Base-by-base conservation (phyloP, 2,329 filamentous ascomycete species). In the Tolypocladium inflatum region DNA sequence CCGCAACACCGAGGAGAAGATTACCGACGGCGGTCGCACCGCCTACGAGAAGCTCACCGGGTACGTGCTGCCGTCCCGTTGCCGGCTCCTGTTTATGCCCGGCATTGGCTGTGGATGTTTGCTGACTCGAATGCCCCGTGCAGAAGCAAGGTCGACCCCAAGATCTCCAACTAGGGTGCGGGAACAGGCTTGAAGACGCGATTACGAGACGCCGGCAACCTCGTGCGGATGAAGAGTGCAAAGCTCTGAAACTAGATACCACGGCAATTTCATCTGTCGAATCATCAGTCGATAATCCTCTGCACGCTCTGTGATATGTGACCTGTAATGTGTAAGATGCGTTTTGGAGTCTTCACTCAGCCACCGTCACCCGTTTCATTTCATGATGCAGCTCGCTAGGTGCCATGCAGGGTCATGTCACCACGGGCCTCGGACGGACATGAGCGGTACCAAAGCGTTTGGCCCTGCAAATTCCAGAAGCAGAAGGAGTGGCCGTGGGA, bases 11-110 rank as follows among this genome's bases (percentile, higher is more conserved):
- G 66, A 72, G 41, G 73, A 75, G 66, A 75, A 75, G 70, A 70
- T 73, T 35, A 73, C 71, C 55, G 73, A 75, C 55, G 65, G 62
- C n/a, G 68, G 63, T 8, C 73, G 73, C 51, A 42, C 21, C 39
- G 58, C 65, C 26, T 75, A 69, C 21, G 73, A 75, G 62, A 75
- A 73, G 66, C 42, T 59, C 3, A 66, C 73, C 55, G 73, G 73
- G 73, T 74, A 64, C 60, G 71, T 61, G 1, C 21, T n/a, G 13
- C 11, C n/a, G 2, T 33, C 9, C 10, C 35, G 21, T 2, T 7
- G 10, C 3, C 19, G 19, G 26, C 19, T 30, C 8, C 6, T 33
- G 30, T 33, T 8, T n/a, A 30, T 4, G 19, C 19, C 19, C 0
- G 2, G 30, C 11, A 11, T 23, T 52, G 30, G 30, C 19, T 21